Percentiles rank a stretch among this genome's conserved stretches.
These are phyloP conservation scores for Parietaria judaica DNA, from an alignment of 306 rosid species.

Conservation along the genomic window DNA sequence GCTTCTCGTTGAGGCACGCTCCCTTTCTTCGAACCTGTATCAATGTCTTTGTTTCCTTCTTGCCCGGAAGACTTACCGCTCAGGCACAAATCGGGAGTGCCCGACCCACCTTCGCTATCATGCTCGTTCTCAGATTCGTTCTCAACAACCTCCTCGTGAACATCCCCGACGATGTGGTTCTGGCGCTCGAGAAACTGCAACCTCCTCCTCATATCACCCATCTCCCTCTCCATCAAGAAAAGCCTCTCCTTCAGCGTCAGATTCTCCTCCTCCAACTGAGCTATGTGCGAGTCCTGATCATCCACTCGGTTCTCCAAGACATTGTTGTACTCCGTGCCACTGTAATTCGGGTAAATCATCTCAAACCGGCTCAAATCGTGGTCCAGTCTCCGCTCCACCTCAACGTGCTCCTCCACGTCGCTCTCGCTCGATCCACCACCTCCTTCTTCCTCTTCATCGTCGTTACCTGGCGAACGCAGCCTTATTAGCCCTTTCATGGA, in stretches of 20 bases:
- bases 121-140: constrained; percentile 45
- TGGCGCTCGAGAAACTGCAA: constrained; percentile 47
- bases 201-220: constrained; percentile 71
- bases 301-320: constrained; percentile 79
- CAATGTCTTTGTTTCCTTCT: constrained; percentile 21
- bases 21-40: constrained; percentile 7
- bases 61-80: constrained; percentile 34
- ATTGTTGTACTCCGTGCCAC: constrained; percentile 64
- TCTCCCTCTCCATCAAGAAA: constrained; percentile 79
- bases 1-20: constrained; percentile 21
- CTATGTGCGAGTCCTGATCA: constrained; percentile 91
- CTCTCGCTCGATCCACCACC: constrained; percentile 77
- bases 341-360: constrained; percentile 75
- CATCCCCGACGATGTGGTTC: constrained; percentile 20
- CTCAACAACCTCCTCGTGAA: constrained; percentile 36
- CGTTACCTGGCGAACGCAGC: constrained; percentile 43
- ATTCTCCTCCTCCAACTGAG: constrained; percentile 90
- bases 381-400: constrained; percentile 86
- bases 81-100: constrained; percentile 42
- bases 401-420: constrained; percentile 83
- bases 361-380: constrained; percentile 92
- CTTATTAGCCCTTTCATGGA: constrained; percentile 77
- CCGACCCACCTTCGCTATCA: constrained; percentile 60
- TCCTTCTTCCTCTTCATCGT: constrained; percentile 27
- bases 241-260: constrained; percentile 82